Evolutionary conservation across 73 alveolate species (phyloP).

Genomic region (Symbiodinium natans): DNA sequence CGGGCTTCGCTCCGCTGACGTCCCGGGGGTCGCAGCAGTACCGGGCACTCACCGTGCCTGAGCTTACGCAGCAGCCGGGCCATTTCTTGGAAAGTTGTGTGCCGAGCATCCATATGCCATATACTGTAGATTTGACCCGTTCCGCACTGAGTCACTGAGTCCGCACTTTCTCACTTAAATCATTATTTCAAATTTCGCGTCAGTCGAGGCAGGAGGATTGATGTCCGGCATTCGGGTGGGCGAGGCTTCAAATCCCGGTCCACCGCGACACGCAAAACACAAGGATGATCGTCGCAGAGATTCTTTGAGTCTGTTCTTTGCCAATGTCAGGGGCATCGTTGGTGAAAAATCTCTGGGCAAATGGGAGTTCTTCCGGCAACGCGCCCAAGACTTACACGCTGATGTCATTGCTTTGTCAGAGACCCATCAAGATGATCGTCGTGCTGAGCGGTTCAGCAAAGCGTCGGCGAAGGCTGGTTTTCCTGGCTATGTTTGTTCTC

Average conservation of each 20-base stretch:
- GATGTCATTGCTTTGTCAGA: neutral
- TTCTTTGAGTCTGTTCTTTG: neutral
- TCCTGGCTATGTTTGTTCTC: neutral
- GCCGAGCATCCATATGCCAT: neutral
- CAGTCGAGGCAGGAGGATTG: neutral
- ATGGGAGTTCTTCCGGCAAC: neutral
- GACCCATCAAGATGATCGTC: neutral
- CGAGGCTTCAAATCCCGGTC: conserved; percentile 14
- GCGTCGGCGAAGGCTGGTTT: neutral
- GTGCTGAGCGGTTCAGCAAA: neutral
- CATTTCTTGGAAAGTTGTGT: conserved; percentile 15
- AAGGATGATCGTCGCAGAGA: neutral
- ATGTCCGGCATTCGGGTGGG: neutral
- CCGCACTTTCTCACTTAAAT: neutral
- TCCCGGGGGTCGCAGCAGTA: conserved; percentile 99
- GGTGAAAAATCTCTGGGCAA: neutral
- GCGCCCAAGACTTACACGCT: neutral
- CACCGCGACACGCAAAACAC: neutral
- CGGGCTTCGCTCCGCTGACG: conserved; percentile 99
- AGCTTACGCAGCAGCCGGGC: conserved; percentile 96
- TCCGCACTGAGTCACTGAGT: neutral
- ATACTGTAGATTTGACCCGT: neutral
- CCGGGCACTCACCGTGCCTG: conserved; percentile 99
- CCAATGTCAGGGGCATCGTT: neutral
- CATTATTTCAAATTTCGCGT: neutral